Conservation (phyloP, 805 yeast genomes). For the Ogataea pignaliae region DNA sequence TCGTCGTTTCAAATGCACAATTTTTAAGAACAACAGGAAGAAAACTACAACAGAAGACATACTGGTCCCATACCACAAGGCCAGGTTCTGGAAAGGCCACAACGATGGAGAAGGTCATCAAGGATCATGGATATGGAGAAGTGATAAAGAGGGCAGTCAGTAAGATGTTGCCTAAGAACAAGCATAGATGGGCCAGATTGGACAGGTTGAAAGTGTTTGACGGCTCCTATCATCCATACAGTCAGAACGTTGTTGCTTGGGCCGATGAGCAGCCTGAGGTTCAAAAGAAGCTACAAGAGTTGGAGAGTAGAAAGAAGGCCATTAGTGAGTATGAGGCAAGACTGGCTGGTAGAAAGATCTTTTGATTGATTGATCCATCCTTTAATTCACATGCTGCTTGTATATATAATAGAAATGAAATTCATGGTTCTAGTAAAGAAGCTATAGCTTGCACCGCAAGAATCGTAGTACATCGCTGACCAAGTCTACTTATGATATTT, state of each 20-base stretch:
- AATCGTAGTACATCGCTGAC: too few relatives aligned
- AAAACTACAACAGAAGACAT: constrained; percentile 72
- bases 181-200: constrained; percentile 70
- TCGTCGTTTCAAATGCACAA: constrained; percentile 91
- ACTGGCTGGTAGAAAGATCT: constrained; percentile 22
- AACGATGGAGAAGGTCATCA: constrained; percentile 73
- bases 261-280: constrained; percentile 69
- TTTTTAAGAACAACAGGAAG: constrained; percentile 80
- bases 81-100: constrained; percentile 86
- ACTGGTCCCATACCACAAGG: constrained; percentile 83
- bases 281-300: constrained; percentile 36
- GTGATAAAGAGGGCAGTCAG: constrained; percentile 81
- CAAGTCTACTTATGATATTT: too few relatives aligned
- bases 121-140: constrained; percentile 85
- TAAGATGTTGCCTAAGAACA: constrained; percentile 94
- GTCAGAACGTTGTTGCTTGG: constrained; percentile 75
- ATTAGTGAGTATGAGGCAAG: constrained; percentile 23
- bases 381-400: not conserved
- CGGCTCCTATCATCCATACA: constrained; percentile 84
- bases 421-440: too few relatives aligned
- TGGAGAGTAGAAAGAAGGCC: constrained; percentile 27
- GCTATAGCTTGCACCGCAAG: too few relatives aligned
- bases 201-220: constrained; percentile 84
- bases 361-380: not conserved
- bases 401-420: constrained; percentile 2